Percentiles rank a stretch among this genome's conserved stretches.
Conservation (phyloP, 2,329 filamentous ascomycete genomes). For the Sarocladium strictum region DNA sequence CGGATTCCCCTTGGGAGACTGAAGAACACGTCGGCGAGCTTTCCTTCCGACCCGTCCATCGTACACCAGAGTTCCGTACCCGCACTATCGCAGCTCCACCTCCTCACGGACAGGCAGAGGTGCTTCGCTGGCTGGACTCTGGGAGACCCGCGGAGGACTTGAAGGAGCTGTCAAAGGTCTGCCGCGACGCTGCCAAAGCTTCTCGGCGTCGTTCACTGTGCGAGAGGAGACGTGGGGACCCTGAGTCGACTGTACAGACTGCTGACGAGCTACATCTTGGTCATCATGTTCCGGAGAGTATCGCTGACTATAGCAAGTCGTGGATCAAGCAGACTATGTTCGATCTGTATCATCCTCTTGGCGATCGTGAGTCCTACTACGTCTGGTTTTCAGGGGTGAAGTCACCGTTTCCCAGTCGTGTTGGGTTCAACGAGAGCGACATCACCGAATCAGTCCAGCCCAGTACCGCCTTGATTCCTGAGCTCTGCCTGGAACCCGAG, state of each 20-base stretch:
- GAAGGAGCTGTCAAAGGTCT: too few species aligned
- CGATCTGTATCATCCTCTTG: conserved; percentile 2
- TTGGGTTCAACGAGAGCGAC: neutral
- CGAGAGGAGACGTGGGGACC: too few species aligned
- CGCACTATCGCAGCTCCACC: neutral
- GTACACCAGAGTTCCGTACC: neutral
- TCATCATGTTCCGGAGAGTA: neutral
- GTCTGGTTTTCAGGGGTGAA: neutral
- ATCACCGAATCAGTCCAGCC: too few species aligned
- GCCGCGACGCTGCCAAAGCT: too few species aligned
- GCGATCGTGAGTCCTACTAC: neutral
- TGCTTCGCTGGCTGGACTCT: neutral
- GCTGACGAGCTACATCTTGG: too few species aligned
- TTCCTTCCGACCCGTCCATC: neutral
- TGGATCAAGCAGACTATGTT: conserved; percentile 1
- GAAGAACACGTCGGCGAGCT: neutral
- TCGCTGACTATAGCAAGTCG: neutral
- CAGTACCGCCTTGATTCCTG: neutral
- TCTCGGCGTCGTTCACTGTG: too few species aligned
- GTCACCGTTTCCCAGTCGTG: neutral
- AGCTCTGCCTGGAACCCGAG: neutral
- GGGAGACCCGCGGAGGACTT: too few species aligned
- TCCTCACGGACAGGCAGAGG: neutral
- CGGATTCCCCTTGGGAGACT: neutral
- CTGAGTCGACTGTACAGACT: too few species aligned